A percentile compares a stretch with the other conserved stretches of the same genome.
phyloP scores from a whole-genome alignment of 768 basidiomycete species.

The Podaxis rugospora region DNA sequence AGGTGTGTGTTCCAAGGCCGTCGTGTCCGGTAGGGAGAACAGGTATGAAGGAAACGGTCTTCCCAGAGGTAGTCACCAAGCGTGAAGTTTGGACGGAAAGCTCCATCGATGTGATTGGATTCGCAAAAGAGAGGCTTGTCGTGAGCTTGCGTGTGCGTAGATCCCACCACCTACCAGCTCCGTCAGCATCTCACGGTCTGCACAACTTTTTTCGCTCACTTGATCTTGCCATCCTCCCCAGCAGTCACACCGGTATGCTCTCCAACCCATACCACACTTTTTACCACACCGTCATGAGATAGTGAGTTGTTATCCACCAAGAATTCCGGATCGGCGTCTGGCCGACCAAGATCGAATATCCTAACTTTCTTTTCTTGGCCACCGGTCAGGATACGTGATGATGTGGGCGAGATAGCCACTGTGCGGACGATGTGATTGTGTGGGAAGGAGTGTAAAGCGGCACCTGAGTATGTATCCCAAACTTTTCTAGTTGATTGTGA shows the following conservation, averaged over 20 bases:
- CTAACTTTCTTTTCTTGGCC: slow-evolving; percentile 98
- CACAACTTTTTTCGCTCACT: slow-evolving; percentile 43
- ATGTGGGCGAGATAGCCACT: slow-evolving; percentile 76
- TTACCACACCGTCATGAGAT: slow-evolving; percentile 86
- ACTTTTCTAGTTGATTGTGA: slow-evolving; percentile 62
- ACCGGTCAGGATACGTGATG: slow-evolving; percentile 76
- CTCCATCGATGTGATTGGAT: slow-evolving; percentile 93
- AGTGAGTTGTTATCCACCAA: slow-evolving; percentile 56
- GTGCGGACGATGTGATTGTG: slow-evolving; percentile 98
- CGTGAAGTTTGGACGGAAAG: slow-evolving; percentile 76
- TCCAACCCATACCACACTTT: slow-evolving; percentile 92
- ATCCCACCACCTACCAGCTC: slow-evolving; percentile 88
- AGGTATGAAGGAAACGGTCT: slow-evolving; percentile 88
- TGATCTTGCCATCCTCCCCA: slow-evolving; percentile 88
- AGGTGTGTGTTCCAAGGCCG: slow-evolving; percentile 64
- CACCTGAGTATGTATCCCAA: slow-evolving; percentile 92
- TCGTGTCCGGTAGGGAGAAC: slow-evolving; percentile 59
- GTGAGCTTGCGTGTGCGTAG: slow-evolving; percentile 71
- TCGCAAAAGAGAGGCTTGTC: slow-evolving; percentile 66
- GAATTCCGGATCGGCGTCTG: slow-evolving; percentile 85
- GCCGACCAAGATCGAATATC: slow-evolving; percentile 84
- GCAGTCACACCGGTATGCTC: slow-evolving; percentile 85
- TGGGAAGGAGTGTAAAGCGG: slow-evolving; percentile 89
- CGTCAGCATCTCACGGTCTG: slow-evolving; percentile 14
- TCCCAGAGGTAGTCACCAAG: slow-evolving; percentile 87